Percentiles rank a stretch among this genome's conserved stretches.
Conservation (phyloP, 2,329 filamentous ascomycete genomes). For the Torrubiella hemipterigena region DNA sequence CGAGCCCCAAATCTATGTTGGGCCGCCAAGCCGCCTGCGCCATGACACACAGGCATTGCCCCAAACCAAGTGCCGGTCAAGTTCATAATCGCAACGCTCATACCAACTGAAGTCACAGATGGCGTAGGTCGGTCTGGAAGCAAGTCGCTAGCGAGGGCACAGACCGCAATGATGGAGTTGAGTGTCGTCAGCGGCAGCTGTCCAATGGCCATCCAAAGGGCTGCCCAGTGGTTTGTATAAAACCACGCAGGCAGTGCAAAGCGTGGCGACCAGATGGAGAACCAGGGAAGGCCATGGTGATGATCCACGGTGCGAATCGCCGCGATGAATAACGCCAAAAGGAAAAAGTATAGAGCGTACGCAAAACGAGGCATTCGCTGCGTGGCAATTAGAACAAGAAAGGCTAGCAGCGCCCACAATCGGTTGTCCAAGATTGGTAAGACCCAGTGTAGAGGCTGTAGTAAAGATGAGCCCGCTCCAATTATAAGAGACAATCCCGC, state of each 20-base stretch:
- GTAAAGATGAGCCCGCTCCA: constrained; percentile 58
- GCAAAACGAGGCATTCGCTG: constrained; percentile 57
- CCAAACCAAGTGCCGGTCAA: constrained; percentile 81
- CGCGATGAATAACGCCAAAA: constrained; percentile 56
- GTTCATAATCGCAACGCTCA: constrained; percentile 79
- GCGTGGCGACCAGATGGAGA: constrained; percentile 49
- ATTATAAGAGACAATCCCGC: constrained; percentile 76
- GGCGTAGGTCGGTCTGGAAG: constrained; percentile 57
- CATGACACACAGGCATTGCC: constrained; percentile 91
- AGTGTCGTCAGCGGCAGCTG: constrained; percentile 86
- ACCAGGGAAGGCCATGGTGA: constrained; percentile 30
- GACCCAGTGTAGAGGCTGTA: constrained; percentile 58
- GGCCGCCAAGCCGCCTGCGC: constrained; percentile 78
- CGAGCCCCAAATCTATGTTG: constrained; percentile 88
- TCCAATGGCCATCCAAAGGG: constrained; percentile 56
- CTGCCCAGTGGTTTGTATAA: constrained; percentile 14
- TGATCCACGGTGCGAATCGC: constrained; percentile 22
- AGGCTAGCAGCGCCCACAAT: constrained; percentile 63
- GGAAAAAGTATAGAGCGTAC: constrained; percentile 64
- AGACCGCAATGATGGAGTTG: constrained; percentile 84
- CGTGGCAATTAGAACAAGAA: constrained; percentile 57
- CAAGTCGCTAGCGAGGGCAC: constrained; percentile 65
- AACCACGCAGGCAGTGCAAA: constrained; percentile 24
- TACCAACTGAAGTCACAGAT: constrained; percentile 62
- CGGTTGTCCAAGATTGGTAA: constrained; percentile 63